Evolutionary conservation across 1,284 basidiomycete species (phyloP), one percentile per base, ranked within the genome.

Genomic region (Pterulicium gracile): DNA sequence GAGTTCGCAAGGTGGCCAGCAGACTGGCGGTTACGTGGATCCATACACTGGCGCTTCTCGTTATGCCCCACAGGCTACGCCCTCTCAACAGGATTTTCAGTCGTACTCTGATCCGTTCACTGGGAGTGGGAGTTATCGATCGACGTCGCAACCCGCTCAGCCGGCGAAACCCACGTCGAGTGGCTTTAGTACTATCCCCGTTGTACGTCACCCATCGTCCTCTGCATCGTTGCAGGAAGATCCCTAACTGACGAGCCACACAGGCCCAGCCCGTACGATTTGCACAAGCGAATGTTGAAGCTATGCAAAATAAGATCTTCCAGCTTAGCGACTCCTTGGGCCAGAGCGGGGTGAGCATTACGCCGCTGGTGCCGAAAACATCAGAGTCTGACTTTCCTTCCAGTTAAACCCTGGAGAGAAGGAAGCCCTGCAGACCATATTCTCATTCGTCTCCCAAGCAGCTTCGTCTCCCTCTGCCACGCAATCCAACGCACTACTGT

Each of bases 241-340:
- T 46, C 14, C 35, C 23, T 15, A 22, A 43, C 42, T 22, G 10
- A 45, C 41, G 39, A 2, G 13, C 49, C 17, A n/a, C 45, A 14
- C 24, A 78, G 78, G 62, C 66, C 43, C 75, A 72, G 27, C 70
- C 72, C 40, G 72, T 93, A 22, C 69, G 74, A 1, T 96, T 97
- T 72, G 87, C 85, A 52, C 85, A 90, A 66, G 88, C 85, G 13
- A 97, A 95, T 60, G 74, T 96, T n/a, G 58, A 70, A 12, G 89
- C 90, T 3, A 91, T 95, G 72, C 82, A 81, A 57, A 71, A 71
- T 27, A 98, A 98, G 66, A 62, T 97, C 18, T 69, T 75, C 45
- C 84, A 95, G 58, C 79, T 97, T 47, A 81, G 94, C 57, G 79
- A 83, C 35, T 75, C 68, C 21, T 66, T 92, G 46, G 10, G 27